phyloP scores from a whole-genome alignment of 192 early-diverging fungal species.

The Coemansia sp. region DNA sequence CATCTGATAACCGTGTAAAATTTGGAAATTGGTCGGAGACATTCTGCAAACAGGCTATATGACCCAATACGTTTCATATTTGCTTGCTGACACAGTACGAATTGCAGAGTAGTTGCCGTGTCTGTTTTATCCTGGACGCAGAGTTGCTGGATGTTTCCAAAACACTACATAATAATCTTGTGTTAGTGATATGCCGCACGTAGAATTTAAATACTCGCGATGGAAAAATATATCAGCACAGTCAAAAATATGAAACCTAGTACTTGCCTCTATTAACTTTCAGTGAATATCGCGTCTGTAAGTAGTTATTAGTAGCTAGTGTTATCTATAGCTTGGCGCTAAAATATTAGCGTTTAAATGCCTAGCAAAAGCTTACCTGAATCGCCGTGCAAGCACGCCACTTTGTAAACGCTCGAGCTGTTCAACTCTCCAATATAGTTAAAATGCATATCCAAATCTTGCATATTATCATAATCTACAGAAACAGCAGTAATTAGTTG shows the following conservation, averaged over 20 bases:
- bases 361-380: slow-evolving; percentile 24
- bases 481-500: background rate
- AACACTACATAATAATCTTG: slow-evolving; percentile 26
- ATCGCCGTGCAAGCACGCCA: slow-evolving; percentile 36
- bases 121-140: slow-evolving; percentile 48
- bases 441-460: slow-evolving; percentile 29
- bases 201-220: background rate
- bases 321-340: too few species aligned
- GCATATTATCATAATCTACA: slow-evolving; percentile 47
- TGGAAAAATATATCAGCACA: background rate
- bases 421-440: slow-evolving; percentile 45
- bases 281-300: too few species aligned
- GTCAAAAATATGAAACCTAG: background rate
- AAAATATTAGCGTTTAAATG: too few species aligned
- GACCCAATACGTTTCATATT: slow-evolving; percentile 31
- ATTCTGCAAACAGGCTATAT: slow-evolving; percentile 31
- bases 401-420: slow-evolving; percentile 26
- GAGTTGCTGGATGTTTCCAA: slow-evolving; percentile 51
- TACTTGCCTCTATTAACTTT: slow-evolving; percentile 16
- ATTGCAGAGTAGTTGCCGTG: slow-evolving; percentile 32
- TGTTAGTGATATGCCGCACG: background rate
- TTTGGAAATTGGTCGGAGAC: slow-evolving; percentile 17
- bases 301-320: too few species aligned
- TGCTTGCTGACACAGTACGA: slow-evolving; percentile 38
- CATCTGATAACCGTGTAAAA: slow-evolving; percentile 26